Evolutionary conservation across 2,329 filamentous ascomycete genomes (phyloP).

Genomic region (Tolypocladium album): DNA sequence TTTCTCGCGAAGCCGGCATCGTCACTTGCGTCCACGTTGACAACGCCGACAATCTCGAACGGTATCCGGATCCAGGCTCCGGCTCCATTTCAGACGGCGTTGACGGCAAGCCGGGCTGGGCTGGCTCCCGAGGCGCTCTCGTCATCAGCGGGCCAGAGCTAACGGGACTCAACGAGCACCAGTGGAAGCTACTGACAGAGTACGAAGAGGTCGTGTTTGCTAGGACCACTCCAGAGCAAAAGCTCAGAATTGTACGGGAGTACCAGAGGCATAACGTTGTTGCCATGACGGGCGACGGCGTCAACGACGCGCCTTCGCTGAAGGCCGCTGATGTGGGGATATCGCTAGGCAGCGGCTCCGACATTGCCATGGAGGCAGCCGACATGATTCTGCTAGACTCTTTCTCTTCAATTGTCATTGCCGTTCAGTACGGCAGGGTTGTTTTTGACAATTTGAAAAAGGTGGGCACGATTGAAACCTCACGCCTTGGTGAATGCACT

Average conservation of each 20-base stretch:
- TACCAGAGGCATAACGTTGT: slow-evolving; percentile 59
- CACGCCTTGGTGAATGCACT: too few relatives aligned
- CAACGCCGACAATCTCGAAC: slow-evolving; percentile 38
- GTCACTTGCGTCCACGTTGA: slow-evolving; percentile 47
- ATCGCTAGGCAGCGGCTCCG: slow-evolving; percentile 68
- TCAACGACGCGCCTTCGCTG: slow-evolving; percentile 77
- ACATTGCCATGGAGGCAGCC: slow-evolving; percentile 72
- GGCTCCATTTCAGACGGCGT: slow-evolving; percentile 6
- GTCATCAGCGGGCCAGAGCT: slow-evolving; percentile 58
- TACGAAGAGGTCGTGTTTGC: slow-evolving; percentile 69
- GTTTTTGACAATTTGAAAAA: slow-evolving; percentile 78
- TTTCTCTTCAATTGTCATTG: slow-evolving; percentile 62
- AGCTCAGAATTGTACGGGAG: slow-evolving; percentile 68
- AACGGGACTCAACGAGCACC: slow-evolving; percentile 50
- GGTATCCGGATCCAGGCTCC: slow-evolving; percentile 11
- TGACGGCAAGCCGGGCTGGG: slow-evolving; percentile 10
- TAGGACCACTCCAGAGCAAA: slow-evolving; percentile 67
- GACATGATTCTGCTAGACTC: slow-evolving; percentile 73
- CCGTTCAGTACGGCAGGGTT: slow-evolving; percentile 60
- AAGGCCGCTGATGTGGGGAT: slow-evolving; percentile 75
- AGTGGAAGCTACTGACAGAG: slow-evolving; percentile 55
- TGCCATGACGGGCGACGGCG: slow-evolving; percentile 79
- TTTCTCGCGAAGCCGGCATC: slow-evolving; percentile 63
- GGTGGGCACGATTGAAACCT: slow-evolving; percentile 27
- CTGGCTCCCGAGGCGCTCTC: slow-evolving; percentile 32